These are phyloP conservation scores for Colletotrichum agaves DNA, from an alignment of 2,329 filamentous ascomycete genomes.

Conservation along the genomic window DNA sequence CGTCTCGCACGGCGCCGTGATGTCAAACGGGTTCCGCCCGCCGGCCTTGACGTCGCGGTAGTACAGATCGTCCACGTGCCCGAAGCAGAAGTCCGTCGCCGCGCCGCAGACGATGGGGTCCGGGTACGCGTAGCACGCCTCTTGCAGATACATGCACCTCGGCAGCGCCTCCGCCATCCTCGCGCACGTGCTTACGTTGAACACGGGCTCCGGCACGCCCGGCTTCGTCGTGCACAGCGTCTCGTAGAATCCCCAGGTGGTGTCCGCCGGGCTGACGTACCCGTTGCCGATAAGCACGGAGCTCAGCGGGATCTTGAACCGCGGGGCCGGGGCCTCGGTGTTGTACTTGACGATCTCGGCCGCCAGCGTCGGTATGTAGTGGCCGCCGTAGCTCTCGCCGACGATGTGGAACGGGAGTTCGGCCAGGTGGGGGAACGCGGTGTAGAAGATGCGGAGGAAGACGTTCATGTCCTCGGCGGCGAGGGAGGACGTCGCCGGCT, in stretches of 20 bases:
- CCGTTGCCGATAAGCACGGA: constrained; percentile 60
- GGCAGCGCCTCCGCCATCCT: constrained; percentile 53
- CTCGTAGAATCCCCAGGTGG: constrained; percentile 38
- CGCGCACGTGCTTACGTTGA: constrained; percentile 39
- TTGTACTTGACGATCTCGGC: constrained; percentile 58
- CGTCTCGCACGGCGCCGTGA: constrained; percentile 50
- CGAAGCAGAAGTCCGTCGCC: constrained; percentile 49
- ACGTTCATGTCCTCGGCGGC: constrained; percentile 59
- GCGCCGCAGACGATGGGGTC: constrained; percentile 53
- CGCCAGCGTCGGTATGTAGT: constrained; percentile 58
- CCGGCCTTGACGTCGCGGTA: constrained; percentile 52
- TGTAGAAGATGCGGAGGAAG: constrained; percentile 60
- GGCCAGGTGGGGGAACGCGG: constrained; percentile 54
- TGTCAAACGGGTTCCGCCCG: constrained; percentile 56
- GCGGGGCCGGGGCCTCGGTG: constrained; percentile 48
- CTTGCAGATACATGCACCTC: constrained; percentile 53
- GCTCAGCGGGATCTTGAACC: constrained; percentile 53
- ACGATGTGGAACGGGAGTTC: constrained; percentile 56
- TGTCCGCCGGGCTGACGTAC: constrained; percentile 45
- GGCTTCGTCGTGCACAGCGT: constrained; percentile 39
- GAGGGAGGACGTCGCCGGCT: constrained; percentile 52
- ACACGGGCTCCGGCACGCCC: constrained; percentile 36
- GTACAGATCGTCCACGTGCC: constrained; percentile 52
- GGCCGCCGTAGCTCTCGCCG: constrained; percentile 61
- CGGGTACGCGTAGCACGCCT: constrained; percentile 51